phyloP scores from a whole-genome alignment of 768 basidiomycete genomes.

The Rossbeevera mucosa region DNA sequence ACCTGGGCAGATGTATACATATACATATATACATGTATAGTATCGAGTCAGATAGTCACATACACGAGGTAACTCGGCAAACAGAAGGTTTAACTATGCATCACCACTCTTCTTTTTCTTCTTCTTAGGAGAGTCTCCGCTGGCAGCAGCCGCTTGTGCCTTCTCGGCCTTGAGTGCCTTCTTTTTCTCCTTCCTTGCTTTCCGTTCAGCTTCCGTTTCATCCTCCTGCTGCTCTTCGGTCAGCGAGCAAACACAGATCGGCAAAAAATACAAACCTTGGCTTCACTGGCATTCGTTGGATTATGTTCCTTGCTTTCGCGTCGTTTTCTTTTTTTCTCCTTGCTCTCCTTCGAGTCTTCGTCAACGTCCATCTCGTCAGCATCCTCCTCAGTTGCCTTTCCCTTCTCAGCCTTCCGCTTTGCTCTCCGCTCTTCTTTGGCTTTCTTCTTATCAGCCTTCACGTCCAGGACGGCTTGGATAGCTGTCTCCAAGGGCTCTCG shows the following conservation, averaged over 20 bases:
- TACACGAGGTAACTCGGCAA: background rate
- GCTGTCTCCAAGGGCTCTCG: slow-evolving; percentile 74
- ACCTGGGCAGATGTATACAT: background rate
- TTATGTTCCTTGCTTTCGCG: slow-evolving; percentile 53
- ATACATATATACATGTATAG: background rate
- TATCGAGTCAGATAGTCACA: background rate
- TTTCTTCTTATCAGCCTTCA: slow-evolving; percentile 82
- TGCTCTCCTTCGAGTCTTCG: slow-evolving; percentile 33
- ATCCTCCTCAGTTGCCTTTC: slow-evolving; percentile 41
- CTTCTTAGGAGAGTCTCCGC: slow-evolving; percentile 43
- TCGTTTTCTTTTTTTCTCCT: slow-evolving; percentile 45
- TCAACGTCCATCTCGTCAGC: slow-evolving; percentile 44
- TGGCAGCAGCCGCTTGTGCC: slow-evolving; percentile 39
- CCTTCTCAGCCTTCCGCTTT: slow-evolving; percentile 55
- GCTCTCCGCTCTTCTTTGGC: slow-evolving; percentile 75
- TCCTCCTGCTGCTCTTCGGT: slow-evolving; percentile 34
- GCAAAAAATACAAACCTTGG: slow-evolving; percentile 36
- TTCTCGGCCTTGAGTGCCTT: slow-evolving; percentile 79
- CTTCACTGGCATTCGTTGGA: slow-evolving; percentile 35
- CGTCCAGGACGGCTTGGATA: slow-evolving; percentile 68
- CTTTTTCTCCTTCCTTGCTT: slow-evolving; percentile 75
- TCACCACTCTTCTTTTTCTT: slow-evolving; percentile 38
- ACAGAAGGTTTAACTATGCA: slow-evolving; percentile 15
- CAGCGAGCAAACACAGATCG: slow-evolving; percentile 5
- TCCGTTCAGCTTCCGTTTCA: slow-evolving; percentile 82